phyloP scores from a whole-genome alignment of 2,329 filamentous ascomycete species.

The Apiospora pterosperma region DNA sequence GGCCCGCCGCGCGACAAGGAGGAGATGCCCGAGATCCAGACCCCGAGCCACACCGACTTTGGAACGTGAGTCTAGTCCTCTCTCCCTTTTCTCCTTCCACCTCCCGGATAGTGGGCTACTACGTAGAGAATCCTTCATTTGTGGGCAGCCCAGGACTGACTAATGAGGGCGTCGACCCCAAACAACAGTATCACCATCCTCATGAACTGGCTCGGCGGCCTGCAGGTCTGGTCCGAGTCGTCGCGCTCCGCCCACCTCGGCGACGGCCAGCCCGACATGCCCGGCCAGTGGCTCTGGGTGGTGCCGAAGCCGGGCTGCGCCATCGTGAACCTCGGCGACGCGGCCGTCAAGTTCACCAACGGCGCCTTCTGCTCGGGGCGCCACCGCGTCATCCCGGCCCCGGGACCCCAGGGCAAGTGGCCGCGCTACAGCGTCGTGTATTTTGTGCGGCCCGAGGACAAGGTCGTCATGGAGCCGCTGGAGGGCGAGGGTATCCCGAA shows the following conservation, averaged over 20 bases:
- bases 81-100: background rate
- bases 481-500: constrained; percentile 17
- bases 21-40: constrained; percentile 28
- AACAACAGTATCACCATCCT: constrained; percentile 29
- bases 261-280: constrained; percentile 21
- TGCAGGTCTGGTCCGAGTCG: constrained; percentile 32
- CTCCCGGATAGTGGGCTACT: background rate
- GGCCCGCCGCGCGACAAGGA: constrained; percentile 26
- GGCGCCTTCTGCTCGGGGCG: constrained; percentile 30
- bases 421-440: constrained; percentile 32
- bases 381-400: constrained; percentile 31
- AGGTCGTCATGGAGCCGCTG: constrained; percentile 24
- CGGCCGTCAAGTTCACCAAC: constrained; percentile 32
- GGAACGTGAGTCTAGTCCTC: constrained; percentile 24
- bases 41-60: constrained; percentile 33
- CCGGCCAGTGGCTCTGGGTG: constrained; percentile 33
- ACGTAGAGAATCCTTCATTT: background rate
- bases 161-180: background rate
- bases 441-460: constrained; percentile 31
- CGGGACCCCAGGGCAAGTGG: constrained; percentile 25
- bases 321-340: constrained; percentile 36
- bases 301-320: constrained; percentile 31
- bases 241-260: constrained; percentile 20
- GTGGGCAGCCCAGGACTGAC: background rate
- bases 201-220: constrained; percentile 36